Conservation (phyloP, 2,329 filamentous ascomycete species). For the Arachnopeziza araneosa region DNA sequence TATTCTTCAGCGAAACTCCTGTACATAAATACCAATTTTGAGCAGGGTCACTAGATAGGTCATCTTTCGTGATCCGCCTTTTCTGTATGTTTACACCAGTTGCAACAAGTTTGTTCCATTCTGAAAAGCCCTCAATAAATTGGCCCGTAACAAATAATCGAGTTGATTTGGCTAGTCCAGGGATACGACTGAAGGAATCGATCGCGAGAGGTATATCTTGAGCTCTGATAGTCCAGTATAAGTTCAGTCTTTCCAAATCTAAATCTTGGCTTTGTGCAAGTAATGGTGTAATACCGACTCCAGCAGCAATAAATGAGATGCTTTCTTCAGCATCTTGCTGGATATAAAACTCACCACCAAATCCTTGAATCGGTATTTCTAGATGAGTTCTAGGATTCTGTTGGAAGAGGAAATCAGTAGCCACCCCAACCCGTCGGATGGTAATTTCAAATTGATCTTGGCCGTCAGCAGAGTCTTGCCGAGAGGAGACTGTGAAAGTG, state of each 20-base stretch:
- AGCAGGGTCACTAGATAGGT: slow-evolving; percentile 36
- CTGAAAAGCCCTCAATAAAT: slow-evolving; percentile 22
- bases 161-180: slow-evolving; percentile 46
- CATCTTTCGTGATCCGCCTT: slow-evolving; percentile 42
- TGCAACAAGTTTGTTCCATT: slow-evolving; percentile 26
- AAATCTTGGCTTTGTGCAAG: slow-evolving; percentile 61
- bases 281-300: slow-evolving; percentile 78
- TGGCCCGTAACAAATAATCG: slow-evolving; percentile 60
- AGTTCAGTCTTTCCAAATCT: slow-evolving; percentile 38
- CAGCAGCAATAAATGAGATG: slow-evolving; percentile 64
- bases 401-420: slow-evolving; percentile 59
- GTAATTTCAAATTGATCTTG: slow-evolving; percentile 60
- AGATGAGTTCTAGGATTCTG: slow-evolving; percentile 49
- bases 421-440: slow-evolving; percentile 60
- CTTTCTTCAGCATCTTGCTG: slow-evolving; percentile 24
- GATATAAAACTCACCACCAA: slow-evolving; percentile 61
- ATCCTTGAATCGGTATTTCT: slow-evolving; percentile 63
- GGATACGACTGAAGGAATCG: slow-evolving; percentile 50
- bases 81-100: slow-evolving; percentile 32
- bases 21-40: slow-evolving; percentile 56
- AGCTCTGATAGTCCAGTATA: slow-evolving; percentile 64
- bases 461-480: slow-evolving; percentile 13
- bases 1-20: slow-evolving; percentile 42
- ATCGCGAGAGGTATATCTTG: slow-evolving; percentile 58
- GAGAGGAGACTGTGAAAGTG: slow-evolving; percentile 74